phyloP scores from a whole-genome alignment of 1,284 basidiomycete genomes.

The Neotropicomus parvogracilis region DNA sequence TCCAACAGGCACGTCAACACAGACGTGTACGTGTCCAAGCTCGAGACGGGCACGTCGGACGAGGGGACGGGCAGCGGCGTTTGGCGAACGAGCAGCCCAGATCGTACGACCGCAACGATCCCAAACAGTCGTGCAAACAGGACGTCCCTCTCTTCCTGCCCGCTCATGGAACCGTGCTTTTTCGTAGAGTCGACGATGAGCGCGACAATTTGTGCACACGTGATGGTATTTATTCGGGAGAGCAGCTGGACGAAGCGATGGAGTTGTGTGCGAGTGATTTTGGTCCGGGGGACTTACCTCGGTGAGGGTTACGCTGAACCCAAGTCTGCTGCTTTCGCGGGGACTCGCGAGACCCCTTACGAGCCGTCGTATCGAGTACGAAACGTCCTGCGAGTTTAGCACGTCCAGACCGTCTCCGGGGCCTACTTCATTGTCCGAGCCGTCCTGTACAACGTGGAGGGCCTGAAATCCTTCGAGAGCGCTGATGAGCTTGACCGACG shows the following conservation, averaged over 20 bases:
- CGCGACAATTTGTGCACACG: constrained; percentile 71
- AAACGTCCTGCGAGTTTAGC: constrained; percentile 82
- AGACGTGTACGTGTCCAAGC: constrained; percentile 58
- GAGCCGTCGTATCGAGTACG: constrained; percentile 83
- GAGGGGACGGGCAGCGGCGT: constrained; percentile 50
- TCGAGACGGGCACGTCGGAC: constrained; percentile 47
- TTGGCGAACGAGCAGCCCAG: constrained; percentile 69
- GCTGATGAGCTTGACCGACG: constrained; percentile 80
- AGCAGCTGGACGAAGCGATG: constrained; percentile 58
- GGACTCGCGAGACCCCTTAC: constrained; percentile 88
- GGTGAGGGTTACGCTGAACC: constrained; percentile 93
- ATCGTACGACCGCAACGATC: constrained; percentile 77
- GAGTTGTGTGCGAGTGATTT: no score
- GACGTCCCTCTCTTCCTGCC: constrained; percentile 89
- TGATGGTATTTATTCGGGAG: constrained; percentile 74
- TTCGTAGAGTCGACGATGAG: constrained; percentile 71
- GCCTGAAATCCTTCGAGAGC: constrained; percentile 82
- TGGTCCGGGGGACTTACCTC: constrained; percentile 58
- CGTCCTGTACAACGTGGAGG: constrained; percentile 50
- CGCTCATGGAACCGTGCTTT: constrained; percentile 69
- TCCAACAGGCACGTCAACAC: constrained; percentile 63
- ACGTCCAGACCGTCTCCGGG: constrained; percentile 55
- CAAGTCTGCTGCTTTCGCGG: constrained; percentile 87
- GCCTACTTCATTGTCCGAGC: constrained; percentile 47
- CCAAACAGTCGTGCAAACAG: constrained; percentile 94